Evolutionary conservation across 108 stramenopile genomes (phyloP), one percentile per base, ranked within the genome.

Genomic region (Nitzschia sp.): DNA sequence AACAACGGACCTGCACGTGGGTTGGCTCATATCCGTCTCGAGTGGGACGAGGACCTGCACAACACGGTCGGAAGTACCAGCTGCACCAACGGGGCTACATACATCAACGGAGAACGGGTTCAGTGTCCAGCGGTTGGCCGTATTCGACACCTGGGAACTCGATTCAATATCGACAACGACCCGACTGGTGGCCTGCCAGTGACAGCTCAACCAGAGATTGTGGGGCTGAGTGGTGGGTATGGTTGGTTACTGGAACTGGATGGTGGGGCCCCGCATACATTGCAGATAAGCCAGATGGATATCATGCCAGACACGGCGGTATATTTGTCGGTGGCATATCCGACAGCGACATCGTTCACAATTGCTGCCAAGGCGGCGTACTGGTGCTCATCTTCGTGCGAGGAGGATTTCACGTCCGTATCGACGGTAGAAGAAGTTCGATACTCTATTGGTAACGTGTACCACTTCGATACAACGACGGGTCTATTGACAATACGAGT

Each of bases 141-240:
- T 38, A 55, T 75, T 26, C 43, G 67, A 14, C 78, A 79, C 54
- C 26, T 75, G 10, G 78, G 78, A 6, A 12, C 44, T 10, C 52
- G 21, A 60, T 78, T 52, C 68, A 11, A 66, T 7, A 17, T 15
- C 46, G 14, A 15, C 46, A 48, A 48, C 17, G 43, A 65, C 43
- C 37, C 63, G n/a, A 48, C 17, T 48, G 17, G 17, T 15, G 64
- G 17, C 1, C 20, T 79, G 9, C 73, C 73, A 0, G 68, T 79
- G 5, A 79, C 78, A 51, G 78, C 78, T 9, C 66, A 79, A 22
- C 37, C 73, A 0, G 78, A 79, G 25, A 62, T 75, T 26, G 69
- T 51, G n/a, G 73, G 78, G 7, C 48, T 56, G 7, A 24, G 48
- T 1, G 78, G 78, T 54, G 78, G 78, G 1, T 79, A 64, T 52